Base-by-base conservation (phyloP, 75 land plant species). In the Chamaecyparis obtusa region DNA sequence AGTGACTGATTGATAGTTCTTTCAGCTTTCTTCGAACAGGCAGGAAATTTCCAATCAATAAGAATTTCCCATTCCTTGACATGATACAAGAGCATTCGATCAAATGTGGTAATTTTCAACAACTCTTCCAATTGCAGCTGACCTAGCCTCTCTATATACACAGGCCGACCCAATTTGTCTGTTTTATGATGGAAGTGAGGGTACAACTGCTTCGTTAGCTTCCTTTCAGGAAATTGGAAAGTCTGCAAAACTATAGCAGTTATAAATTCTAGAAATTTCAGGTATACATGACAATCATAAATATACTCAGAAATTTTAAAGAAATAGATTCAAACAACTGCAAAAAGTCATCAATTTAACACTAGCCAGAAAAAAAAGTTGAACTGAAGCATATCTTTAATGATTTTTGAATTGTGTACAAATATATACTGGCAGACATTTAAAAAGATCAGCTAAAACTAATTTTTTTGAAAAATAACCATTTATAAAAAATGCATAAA, bases 111-210 rank as follows among this genome's bases (percentile, higher is more conserved):
- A 24, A 88, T 44, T 43, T 86, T 84, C 15, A 90, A 87, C 15
- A 91, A 83, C 37, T 91, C 92, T 2, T 91, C 92, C 85, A 91
- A 54, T 19, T 91, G 88, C 80, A 91, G 78, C 86, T 88, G 87
- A 27, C 92, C 92, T 51, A 86, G 64, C 78, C 88, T 88, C 74
- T 90, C 92, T 35, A 88, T 88, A 41, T 90, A 91, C 67, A 91
- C 71, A 35, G 92, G 92, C 24, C 89, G 87, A 19, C 92, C 92
- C 27, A 88, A 37, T 86, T 90, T 88, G 54, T 91, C 89, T 41
- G 88, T 90, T 57, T 91, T 88, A 85, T 91, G 89, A 69, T 90
- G 92, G 54, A 91, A 91, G 74, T 90, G 92, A 33, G 92, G 92
- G 54, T 88, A 91, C 44, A 91, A 41, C 77, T 90, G 92, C 87